Evolutionary conservation across 2,329 filamentous ascomycete species (phyloP).

Genomic region (Diplodia seriata): DNA sequence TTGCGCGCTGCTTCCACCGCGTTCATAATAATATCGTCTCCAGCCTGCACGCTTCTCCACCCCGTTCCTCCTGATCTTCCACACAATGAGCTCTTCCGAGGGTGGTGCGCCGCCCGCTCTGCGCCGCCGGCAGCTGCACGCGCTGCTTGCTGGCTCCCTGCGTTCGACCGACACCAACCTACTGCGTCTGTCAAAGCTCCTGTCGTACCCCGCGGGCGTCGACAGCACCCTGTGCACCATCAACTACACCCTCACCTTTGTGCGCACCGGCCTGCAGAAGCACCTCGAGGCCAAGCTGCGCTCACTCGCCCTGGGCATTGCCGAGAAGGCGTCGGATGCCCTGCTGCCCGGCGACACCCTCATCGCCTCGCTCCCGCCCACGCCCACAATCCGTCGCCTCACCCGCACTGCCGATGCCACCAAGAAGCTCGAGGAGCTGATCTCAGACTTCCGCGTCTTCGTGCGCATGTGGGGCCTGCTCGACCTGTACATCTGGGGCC

Average conservation of each 20-base stretch:
- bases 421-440: constrained; percentile 65
- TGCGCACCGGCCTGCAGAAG: constrained; percentile 49
- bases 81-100: constrained; percentile 4
- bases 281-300: constrained; percentile 47
- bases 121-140: constrained; percentile 25
- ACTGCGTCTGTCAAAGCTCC: constrained; percentile 44
- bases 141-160: constrained; percentile 37
- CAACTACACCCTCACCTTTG: constrained; percentile 53
- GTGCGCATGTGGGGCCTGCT: constrained; percentile 78
- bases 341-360: constrained; percentile 53
- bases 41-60: not conserved
- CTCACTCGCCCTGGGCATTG: constrained; percentile 45
- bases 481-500: constrained; percentile 73
- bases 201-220: constrained; percentile 50
- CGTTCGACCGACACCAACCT: constrained; percentile 43
- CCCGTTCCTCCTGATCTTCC: not conserved
- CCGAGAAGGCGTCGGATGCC: constrained; percentile 46
- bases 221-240: constrained; percentile 53
- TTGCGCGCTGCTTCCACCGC: not conserved
- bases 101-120: constrained; percentile 1
- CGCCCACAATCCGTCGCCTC: constrained; percentile 43
- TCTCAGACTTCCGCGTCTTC: constrained; percentile 76
- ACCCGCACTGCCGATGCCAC: constrained; percentile 43
- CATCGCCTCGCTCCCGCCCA: constrained; percentile 47
- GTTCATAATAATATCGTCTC: not conserved